Evolutionary conservation across 257 asterid species (phyloP).

Genomic region (Paraleonurus japonicus): DNA sequence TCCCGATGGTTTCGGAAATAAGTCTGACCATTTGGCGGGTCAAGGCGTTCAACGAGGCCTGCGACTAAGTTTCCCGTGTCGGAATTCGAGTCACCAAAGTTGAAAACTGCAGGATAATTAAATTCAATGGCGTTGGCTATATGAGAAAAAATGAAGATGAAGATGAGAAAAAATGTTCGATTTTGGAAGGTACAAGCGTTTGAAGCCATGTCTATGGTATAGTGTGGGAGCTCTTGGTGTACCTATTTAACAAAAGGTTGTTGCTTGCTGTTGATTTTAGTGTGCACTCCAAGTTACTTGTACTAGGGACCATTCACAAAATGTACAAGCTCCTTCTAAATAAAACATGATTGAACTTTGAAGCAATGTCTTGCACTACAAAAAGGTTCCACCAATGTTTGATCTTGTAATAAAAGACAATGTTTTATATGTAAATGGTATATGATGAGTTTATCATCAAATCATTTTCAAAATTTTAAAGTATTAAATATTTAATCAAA

Average conservation of each 20-base stretch:
- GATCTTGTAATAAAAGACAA: too few relatives aligned
- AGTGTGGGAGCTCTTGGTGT: constrained; percentile 20
- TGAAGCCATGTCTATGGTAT: constrained; percentile 44
- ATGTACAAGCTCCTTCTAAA: constrained; percentile 20
- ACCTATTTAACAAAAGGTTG: constrained; percentile 24
- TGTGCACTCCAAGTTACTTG: constrained; percentile 55
- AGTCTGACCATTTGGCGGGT: constrained; percentile 79
- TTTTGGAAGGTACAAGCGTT: constrained; percentile 32
- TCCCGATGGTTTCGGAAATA: constrained; percentile 87
- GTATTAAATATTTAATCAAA: too few relatives aligned
- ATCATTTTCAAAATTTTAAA: too few relatives aligned
- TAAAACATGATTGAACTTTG: constrained; percentile 6
- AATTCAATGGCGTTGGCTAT: constrained; percentile 55
- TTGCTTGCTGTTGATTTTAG: constrained; percentile 27
- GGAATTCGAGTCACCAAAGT: constrained; percentile 98
- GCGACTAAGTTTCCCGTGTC: constrained; percentile 86
- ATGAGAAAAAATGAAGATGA: constrained; percentile 29
- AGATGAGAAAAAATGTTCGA: constrained; percentile 24
- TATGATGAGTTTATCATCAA: too few relatives aligned
- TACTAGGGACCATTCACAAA: constrained; percentile 15
- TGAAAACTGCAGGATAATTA: constrained; percentile 87
- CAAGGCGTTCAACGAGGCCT: constrained; percentile 58
- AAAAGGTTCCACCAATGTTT: background rate
- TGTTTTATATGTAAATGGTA: too few relatives aligned
- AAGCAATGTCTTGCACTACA: constrained; percentile 17